Base-by-base conservation (phyloP, 306 rosid genomes). In the Fagus crenata region DNA sequence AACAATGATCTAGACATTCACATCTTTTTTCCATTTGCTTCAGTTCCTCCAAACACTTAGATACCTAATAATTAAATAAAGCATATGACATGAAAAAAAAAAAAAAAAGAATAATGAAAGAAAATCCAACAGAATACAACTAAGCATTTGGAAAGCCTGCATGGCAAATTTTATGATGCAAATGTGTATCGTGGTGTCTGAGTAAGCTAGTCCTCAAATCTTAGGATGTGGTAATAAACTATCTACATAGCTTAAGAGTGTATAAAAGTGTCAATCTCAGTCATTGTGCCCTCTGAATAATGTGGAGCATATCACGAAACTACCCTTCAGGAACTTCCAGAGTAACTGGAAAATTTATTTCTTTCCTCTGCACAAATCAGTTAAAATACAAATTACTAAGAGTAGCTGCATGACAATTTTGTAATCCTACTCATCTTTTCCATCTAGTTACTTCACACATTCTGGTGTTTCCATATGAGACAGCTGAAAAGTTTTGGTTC, bases 11-110 rank as follows among this genome's bases (percentile, higher is more conserved):
- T 22, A 22, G 28, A 22, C 28, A 22, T 91, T 56, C 89, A 93
- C 15, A 84, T 85, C 85, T 89, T 87, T 80, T 76, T 83, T 81
- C 92, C 94, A 53, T 94, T 40, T 69, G 85, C 78, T 60, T 87
- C 83, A 90, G 78, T 75, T 90, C 96, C 82, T 87, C 92, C 82
- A 94, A 87, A 63, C 92, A 89, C 80, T 79, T 90, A 15, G 96
- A 87, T 60, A 94, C 89, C 98, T 92, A 76, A 75, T 22, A 22
- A 81, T 49, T 39, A 82, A 46, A 8, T 37, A 77, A 67, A 77
- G 56, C 6, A n/a, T 3, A 73, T 11, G 31, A 1, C 32, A 69
- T 60, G 17, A 60, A 33, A 31, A 40, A 5, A 33, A 11, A 41
- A 12, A 18, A 51, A 7, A 49, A 22, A 22, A 22, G 28, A 22